Base-by-base conservation (phyloP, 225 moss, liverwort and hornwort genomes). In the Marchantia polymorpha region DNA sequence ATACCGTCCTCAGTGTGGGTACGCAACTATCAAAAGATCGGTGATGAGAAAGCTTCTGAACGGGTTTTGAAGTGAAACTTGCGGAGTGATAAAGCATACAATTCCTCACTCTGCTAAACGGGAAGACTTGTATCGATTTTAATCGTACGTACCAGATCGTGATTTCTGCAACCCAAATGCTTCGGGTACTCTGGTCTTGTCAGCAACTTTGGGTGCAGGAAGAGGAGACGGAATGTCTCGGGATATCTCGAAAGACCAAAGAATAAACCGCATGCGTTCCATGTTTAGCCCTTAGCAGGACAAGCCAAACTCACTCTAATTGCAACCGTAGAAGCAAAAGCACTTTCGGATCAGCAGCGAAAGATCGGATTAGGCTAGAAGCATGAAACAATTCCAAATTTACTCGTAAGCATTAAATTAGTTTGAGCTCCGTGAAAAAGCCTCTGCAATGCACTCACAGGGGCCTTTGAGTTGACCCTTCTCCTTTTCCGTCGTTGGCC, bases 151-250 rank as follows among this genome's bases (percentile, higher is more conserved):
- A 87, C 87, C 87, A 73, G n/a, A 22, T 17, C 74, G 68, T 30
- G 84, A 84, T 49, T 10, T 82, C 72, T 82, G 82, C 82, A 87
- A 74, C 29, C 84, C 84, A 82, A 82, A 87, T 17, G 87, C 87
- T 80, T 84, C 61, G 9, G 76, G 69, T n/a, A 84, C 84, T 49
- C n/a, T n/a, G n/a, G n/a, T n/a, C n/a, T 80, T 84, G 78, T 84
- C 84, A 55, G 25, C 71, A 60, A 86, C 86, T 75, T 68, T 77
- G 12, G 80, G 85, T 53, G 72, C 12, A 12, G 83, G 80, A 25
- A 76, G 83, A 75, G 83, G 78, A 59, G 71, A 80, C 69, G 80
- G 83, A 16, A 83, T n/a, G n/a, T n/a, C n/a, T n/a, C 76, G 46
- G 79, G 83, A 81, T 83, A 68, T 19, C 50, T 15, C 31, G 31